A percentile compares a stretch with the other conserved stretches of the same genome.
Evolutionary conservation across 2,329 filamentous ascomycete species (phyloP).

Genomic region (Furcasterigmium sp.): DNA sequence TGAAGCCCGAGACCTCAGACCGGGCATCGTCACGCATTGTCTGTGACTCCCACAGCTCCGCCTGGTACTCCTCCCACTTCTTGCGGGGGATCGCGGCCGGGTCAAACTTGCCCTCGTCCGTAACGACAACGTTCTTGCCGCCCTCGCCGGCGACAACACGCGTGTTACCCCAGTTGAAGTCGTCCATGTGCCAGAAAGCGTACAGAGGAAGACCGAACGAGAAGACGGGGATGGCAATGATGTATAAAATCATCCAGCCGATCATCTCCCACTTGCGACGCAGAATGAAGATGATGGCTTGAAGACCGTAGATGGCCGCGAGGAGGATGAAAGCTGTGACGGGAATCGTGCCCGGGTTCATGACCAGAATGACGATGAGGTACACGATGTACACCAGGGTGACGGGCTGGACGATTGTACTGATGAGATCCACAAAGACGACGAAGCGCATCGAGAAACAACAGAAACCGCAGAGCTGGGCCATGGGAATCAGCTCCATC

Average conservation of each 20-base stretch:
- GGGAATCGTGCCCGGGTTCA: conserved; percentile 62
- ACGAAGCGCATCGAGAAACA: conserved; percentile 99
- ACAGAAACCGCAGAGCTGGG: conserved; percentile 97
- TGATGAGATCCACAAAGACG: conserved; percentile 89
- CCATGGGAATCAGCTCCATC: conserved; percentile 87
- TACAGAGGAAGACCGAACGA: conserved; percentile 86
- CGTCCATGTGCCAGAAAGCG: conserved; percentile 99
- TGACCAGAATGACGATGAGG: conserved; percentile 69
- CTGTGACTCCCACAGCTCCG: conserved; percentile 94
- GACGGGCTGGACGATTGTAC: conserved; percentile 87
- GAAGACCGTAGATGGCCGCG: conserved; percentile 93
- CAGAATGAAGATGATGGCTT: conserved; percentile 94
- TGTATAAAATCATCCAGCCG: conserved; percentile 97
- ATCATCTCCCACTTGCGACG: conserved; percentile 99
- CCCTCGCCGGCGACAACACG: conserved; percentile 93
- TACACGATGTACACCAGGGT: conserved; percentile 87
- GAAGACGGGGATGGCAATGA: conserved; percentile 87
- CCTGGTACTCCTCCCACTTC: conserved; percentile 99
- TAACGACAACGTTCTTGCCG: conserved; percentile 86
- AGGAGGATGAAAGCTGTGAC: conserved; percentile 85
- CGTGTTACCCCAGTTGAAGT: conserved; percentile 99
- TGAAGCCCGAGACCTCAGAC: conserved; percentile 89
- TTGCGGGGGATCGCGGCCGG: conserved; percentile 89
- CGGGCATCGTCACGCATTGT: conserved; percentile 74
- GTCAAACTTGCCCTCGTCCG: conserved; percentile 97